A percentile compares a stretch with the other conserved stretches of the same genome.
Conservation (phyloP, 805 yeast genomes). For the Wickerhamiella qilinensis region DNA sequence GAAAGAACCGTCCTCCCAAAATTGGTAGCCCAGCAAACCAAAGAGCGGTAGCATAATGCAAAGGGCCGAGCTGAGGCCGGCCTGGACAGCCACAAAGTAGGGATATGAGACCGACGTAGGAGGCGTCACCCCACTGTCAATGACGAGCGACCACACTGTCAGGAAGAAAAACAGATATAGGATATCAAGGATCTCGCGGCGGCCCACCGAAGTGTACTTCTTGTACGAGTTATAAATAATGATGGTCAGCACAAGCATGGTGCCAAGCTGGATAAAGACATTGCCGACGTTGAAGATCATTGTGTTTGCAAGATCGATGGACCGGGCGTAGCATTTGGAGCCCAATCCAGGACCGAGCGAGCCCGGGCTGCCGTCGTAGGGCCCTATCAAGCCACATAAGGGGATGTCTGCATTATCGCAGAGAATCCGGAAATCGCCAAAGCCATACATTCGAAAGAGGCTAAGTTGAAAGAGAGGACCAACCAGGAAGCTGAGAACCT, state of each 20-base stretch:
- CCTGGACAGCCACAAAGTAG: conserved; percentile 69
- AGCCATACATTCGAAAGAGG: conserved; percentile 32
- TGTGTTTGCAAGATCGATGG: conserved; percentile 80
- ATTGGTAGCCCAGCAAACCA: conserved; percentile 70
- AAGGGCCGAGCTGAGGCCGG: conserved; percentile 55
- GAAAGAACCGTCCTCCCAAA: conserved; percentile 88
- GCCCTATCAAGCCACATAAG: conserved; percentile 57
- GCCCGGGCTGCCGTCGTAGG: conserved; percentile 22
- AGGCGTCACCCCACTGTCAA: conserved; percentile 86
- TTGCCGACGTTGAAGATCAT: conserved; percentile 78
- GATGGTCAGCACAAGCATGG: conserved; percentile 45
- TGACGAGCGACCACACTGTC: conserved; percentile 51
- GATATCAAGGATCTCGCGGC: conserved; percentile 68
- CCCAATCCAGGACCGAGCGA: conserved; percentile 38
- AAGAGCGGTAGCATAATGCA: conserved; percentile 55
- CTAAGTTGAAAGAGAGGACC: too few relatives aligned
- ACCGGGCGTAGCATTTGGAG: conserved; percentile 69
- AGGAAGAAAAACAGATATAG: conserved; percentile 44
- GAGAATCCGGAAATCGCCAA: conserved; percentile 47
- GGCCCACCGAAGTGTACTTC: conserved; percentile 89
- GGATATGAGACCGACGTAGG: conserved; percentile 63
- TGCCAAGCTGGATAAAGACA: conserved; percentile 69
- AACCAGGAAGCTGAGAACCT: too few relatives aligned
- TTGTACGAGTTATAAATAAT: conserved; percentile 63
- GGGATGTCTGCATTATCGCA: conserved; percentile 64